Percentiles rank a stretch among this genome's conserved stretches.
Conservation (phyloP, 169 alveolate species). For the Toxoplasma gondii region DNA sequence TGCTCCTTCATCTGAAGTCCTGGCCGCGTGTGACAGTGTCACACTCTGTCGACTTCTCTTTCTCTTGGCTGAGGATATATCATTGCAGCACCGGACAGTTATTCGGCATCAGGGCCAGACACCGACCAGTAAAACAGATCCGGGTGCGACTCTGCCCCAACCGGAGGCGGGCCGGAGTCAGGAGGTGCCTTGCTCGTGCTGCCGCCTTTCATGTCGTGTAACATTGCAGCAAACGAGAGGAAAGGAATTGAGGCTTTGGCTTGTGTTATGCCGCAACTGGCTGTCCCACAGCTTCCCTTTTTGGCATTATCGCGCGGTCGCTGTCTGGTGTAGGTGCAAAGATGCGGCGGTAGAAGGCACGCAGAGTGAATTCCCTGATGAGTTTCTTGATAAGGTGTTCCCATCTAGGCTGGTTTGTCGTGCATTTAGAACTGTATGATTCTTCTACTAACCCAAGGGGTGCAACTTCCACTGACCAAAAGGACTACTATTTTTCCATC, state of each 20-base stretch:
- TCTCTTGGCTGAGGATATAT: neutral
- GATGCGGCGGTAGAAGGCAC: neutral
- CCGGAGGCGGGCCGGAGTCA: neutral
- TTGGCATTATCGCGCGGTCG: no score
- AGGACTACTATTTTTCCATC: no score
- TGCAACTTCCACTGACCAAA: no score
- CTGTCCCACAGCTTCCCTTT: no score
- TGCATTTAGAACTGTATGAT: no score
- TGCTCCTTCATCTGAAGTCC: neutral
- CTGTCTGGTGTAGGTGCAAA: neutral
- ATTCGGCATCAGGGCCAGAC: neutral
- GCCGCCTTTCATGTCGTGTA: neutral
- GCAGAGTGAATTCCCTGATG: neutral
- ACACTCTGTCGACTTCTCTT: constrained; percentile 24
- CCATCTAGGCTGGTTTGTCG: no score
- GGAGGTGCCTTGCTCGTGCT: constrained; percentile 20
- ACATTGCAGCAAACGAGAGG: neutral
- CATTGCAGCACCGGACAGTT: neutral
- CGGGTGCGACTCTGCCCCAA: neutral
- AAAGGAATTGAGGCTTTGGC: no score
- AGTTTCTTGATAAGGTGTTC: no score
- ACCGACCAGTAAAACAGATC: neutral
- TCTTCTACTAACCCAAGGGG: no score
- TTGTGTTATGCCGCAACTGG: no score
- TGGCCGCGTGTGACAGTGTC: neutral